Evolutionary conservation across 441 rosid genomes (phyloP), one percentile per base, ranked within the genome.

Genomic region (Populus hybrid): DNA sequence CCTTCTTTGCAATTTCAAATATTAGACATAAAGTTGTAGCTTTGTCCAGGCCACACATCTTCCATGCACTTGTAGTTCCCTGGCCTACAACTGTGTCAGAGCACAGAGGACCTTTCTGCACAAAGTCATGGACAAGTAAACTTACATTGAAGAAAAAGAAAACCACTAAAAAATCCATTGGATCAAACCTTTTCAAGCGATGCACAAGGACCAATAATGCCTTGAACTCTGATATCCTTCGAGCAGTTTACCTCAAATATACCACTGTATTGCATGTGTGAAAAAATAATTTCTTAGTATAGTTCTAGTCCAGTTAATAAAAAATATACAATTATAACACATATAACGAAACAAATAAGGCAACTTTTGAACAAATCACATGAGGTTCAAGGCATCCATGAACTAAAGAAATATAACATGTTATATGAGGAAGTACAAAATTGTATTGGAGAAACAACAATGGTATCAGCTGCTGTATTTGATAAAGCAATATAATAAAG

Each of bases 21-120:
- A 95, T 82, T 73, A 94, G 77, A 84, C 95, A 95, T 76, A 95
- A 79, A 63, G 98, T 87, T 74, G 98, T 91, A 84, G 93, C 87
- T 86, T 89, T 88, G 84, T 94, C 97, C 2, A 95, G 89, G 76
- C 98, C 98, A 83, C 97, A 94, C 95, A 95, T 87, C 90, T 94
- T 95, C 98, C 99, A 95, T 14, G 98, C 98, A 57, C 91, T 91
- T 67, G 97, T 95, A 83, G 84, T 87, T 64, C 99, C 98, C 83
- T 94, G 98, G 74, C 97, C 97, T 11, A 95, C 70, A 24, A 81
- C 83, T 40, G 86, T 87, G 73, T 95, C 98, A 69, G 98, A 92
- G 87, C 92, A 89, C 83, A 90, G 77, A 36, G 94, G 93, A 78
- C 99, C 93, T 92, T 90, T 94, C 99, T 95, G 97, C 87, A 85